These are phyloP conservation scores for Porcisia deanei DNA, from an alignment of 208 protist genomes.

Conservation along the genomic window DNA sequence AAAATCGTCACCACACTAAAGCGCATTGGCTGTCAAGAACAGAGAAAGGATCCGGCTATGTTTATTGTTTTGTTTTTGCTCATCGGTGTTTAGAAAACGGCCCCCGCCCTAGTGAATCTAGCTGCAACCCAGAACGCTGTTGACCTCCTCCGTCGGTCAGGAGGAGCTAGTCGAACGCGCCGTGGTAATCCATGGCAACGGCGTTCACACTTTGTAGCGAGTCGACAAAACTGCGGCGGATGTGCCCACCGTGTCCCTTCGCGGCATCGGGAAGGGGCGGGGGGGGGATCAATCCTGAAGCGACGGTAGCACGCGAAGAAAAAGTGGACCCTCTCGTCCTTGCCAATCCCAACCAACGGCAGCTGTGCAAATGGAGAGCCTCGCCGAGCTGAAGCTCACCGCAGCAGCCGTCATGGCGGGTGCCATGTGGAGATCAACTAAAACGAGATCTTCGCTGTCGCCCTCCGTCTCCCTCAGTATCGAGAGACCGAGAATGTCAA, in stretches of 20 bases:
- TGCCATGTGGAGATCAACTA: slow-evolving; percentile 30
- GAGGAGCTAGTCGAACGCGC: slow-evolving; percentile 26
- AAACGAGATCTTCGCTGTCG: slow-evolving; percentile 22
- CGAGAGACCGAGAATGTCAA: slow-evolving; percentile 22
- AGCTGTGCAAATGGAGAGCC: slow-evolving; percentile 23
- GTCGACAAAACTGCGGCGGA: slow-evolving; percentile 26
- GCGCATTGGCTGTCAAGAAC: slow-evolving; percentile 17
- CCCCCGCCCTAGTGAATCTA: slow-evolving; percentile 27
- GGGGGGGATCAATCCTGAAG: slow-evolving; percentile 26
- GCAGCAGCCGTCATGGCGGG: slow-evolving; percentile 27
- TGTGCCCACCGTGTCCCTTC: slow-evolving; percentile 18
- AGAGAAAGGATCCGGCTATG: slow-evolving; percentile 22
- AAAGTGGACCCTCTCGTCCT: slow-evolving; percentile 24
- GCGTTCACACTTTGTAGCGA: slow-evolving; percentile 20
- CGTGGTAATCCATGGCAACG: slow-evolving; percentile 27
- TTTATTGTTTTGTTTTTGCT: too few species aligned
- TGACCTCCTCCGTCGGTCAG: slow-evolving; percentile 19
- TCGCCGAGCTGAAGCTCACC: slow-evolving; percentile 28
- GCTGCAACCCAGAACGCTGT: slow-evolving; percentile 23
- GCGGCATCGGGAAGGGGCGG: background rate
- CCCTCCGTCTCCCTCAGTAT: slow-evolving; percentile 27
- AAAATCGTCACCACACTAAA: slow-evolving; percentile 23
- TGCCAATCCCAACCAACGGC: slow-evolving; percentile 25
- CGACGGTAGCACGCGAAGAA: slow-evolving; percentile 25
- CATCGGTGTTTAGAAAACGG: slow-evolving; percentile 20